phyloP scores from a whole-genome alignment of 768 basidiomycete genomes.

The Infundibulicybe gibba region DNA sequence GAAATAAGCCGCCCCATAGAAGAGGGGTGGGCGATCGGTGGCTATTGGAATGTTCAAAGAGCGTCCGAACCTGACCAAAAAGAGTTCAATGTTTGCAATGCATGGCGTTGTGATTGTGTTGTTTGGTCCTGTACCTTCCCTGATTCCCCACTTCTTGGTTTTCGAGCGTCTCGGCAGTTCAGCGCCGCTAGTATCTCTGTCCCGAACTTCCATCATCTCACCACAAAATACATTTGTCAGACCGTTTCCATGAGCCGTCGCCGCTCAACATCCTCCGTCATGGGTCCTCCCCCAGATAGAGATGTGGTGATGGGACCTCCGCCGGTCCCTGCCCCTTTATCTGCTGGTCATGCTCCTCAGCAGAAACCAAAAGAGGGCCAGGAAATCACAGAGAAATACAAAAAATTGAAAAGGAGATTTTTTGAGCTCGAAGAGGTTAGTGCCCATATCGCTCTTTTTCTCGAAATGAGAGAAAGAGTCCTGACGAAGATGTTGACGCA shows the following conservation, averaged over 20 bases:
- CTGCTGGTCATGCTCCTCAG: constrained; percentile 18
- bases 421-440: constrained; percentile 70
- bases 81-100: constrained; percentile 30
- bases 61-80: not conserved
- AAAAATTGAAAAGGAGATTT: constrained; percentile 59
- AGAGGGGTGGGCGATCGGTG: too few species aligned
- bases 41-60: too few species aligned
- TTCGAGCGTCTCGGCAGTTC: constrained; percentile 27
- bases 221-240: constrained; percentile 4
- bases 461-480: constrained; percentile 20
- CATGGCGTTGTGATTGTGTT: constrained; percentile 38
- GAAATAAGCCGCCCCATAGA: too few species aligned
- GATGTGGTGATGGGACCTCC: constrained; percentile 53
- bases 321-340: constrained; percentile 30
- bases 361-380: constrained; percentile 35
- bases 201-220: constrained; percentile 21
- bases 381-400: constrained; percentile 60
- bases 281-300: constrained; percentile 40
- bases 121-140: constrained; percentile 33
- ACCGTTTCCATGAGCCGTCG: constrained; percentile 19
- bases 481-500: constrained; percentile 22
- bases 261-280: constrained; percentile 19
- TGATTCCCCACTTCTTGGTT: constrained; percentile 28
- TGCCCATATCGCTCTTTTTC: constrained; percentile 17
- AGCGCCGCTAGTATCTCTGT: constrained; percentile 20